Evolutionary conservation across 768 basidiomycete genomes (phyloP).

Genomic region (Pleurotus tuoliensis): DNA sequence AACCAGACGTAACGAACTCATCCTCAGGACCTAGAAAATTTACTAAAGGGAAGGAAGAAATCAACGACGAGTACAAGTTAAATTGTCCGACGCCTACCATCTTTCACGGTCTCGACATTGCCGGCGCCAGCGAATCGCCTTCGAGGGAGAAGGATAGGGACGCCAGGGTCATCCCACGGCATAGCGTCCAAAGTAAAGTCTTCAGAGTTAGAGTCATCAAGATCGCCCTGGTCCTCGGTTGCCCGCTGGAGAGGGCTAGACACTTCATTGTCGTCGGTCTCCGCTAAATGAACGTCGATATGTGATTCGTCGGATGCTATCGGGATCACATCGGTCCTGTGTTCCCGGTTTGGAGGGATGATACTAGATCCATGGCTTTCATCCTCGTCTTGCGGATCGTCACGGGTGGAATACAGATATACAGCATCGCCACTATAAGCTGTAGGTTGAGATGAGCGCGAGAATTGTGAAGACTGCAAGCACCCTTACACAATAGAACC

Average conservation of each 20-base stretch:
- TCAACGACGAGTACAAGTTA: too few relatives aligned
- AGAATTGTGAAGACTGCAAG: neutral
- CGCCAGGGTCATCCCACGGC: conserved; percentile 24
- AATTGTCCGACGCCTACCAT: conserved; percentile 47
- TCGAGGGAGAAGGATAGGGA: conserved; percentile 61
- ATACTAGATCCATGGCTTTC: conserved; percentile 16
- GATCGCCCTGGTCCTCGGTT: conserved; percentile 21
- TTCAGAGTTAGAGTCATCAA: conserved; percentile 28
- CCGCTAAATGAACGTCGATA: conserved; percentile 21
- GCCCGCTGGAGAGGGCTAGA: neutral
- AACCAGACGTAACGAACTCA: conserved; percentile 78
- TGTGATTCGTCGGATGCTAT: conserved; percentile 4
- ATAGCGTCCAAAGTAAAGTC: conserved; percentile 26
- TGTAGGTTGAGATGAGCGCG: conserved; percentile 21
- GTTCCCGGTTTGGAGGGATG: conserved; percentile 24
- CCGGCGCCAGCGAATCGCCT: conserved; percentile 63
- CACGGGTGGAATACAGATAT: conserved; percentile 70
- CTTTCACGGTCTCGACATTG: conserved; percentile 84
- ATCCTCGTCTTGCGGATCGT: conserved; percentile 40
- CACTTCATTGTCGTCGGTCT: neutral
- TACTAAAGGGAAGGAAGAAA: conserved; percentile 35
- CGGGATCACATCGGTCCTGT: conserved; percentile 8
- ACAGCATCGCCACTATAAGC: conserved; percentile 73
- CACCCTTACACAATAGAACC: conserved; percentile 60
- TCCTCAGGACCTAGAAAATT: conserved; percentile 80